A percentile compares a stretch with the other conserved stretches of the same genome.
Evolutionary conservation across 1,284 basidiomycete species (phyloP).

Genomic region (Cystobasidium sp.): DNA sequence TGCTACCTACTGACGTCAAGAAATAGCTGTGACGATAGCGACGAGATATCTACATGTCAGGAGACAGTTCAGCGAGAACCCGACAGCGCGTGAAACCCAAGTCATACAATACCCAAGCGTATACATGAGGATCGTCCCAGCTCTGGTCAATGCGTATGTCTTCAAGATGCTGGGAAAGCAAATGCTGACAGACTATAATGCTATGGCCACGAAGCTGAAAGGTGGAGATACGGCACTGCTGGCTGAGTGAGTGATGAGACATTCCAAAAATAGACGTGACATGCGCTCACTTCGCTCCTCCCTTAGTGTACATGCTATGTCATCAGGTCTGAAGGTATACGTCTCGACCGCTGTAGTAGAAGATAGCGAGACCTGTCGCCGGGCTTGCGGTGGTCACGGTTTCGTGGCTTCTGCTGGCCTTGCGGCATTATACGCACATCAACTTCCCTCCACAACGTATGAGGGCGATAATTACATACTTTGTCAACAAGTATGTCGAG

Average conservation of each 20-base stretch:
- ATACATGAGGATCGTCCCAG: slow-evolving; percentile 71
- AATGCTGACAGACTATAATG: slow-evolving; percentile 64
- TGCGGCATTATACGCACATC: slow-evolving; percentile 68
- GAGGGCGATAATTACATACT: slow-evolving; percentile 79
- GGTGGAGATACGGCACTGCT: slow-evolving; percentile 63
- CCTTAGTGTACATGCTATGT: slow-evolving; percentile 67
- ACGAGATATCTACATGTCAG: slow-evolving; percentile 75
- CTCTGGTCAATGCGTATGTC: slow-evolving; percentile 72
- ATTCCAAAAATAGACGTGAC: not conserved
- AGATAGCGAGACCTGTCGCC: slow-evolving; percentile 70
- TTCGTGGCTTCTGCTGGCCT: slow-evolving; percentile 72
- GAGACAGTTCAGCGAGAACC: slow-evolving; percentile 61
- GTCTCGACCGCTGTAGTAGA: slow-evolving; percentile 64
- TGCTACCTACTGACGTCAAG: not conserved
- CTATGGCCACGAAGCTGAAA: slow-evolving; percentile 63
- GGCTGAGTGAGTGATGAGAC: slow-evolving; percentile 59
- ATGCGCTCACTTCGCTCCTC: not conserved
- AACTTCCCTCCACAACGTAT: slow-evolving; percentile 67
- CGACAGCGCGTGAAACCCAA: slow-evolving; percentile 57
- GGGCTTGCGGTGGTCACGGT: slow-evolving; percentile 77
- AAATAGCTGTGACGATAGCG: slow-evolving; percentile 68
- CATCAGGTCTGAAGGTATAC: slow-evolving; percentile 71
- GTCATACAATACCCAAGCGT: slow-evolving; percentile 72
- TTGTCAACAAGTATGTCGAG: slow-evolving; percentile 71
- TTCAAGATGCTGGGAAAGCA: slow-evolving; percentile 69